Evolutionary conservation across 169 alveolate species (phyloP).

Genomic region (Babesia ovis): DNA sequence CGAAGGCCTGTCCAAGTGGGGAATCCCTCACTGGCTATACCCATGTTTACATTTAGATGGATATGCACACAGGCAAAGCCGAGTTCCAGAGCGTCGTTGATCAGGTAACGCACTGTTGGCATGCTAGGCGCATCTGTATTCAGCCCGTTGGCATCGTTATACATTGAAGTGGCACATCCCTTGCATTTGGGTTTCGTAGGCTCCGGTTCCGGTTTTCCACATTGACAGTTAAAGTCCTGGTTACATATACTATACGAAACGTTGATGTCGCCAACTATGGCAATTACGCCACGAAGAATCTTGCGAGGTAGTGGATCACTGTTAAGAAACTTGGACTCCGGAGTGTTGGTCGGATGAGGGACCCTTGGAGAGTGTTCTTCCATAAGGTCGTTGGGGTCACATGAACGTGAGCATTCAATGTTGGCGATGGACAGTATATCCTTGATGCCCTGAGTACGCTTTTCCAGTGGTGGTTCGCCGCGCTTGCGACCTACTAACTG

Average conservation of each 20-base stretch:
- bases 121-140: constrained; percentile 50
- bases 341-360: background rate
- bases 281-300: constrained; percentile 58
- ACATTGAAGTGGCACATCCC: constrained; percentile 3
- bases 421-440: background rate
- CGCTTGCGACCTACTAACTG: background rate
- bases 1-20: constrained; percentile 55
- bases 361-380: background rate
- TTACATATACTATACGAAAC: constrained; percentile 55
- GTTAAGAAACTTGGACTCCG: background rate
- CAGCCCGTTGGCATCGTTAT: constrained; percentile 26
- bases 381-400: background rate
- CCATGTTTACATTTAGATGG: constrained; percentile 64
- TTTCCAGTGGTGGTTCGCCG: background rate
- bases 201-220: constrained; percentile 3
- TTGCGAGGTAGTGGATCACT: constrained; percentile 31
- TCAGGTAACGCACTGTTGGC: constrained; percentile 30
- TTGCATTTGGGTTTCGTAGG: background rate
- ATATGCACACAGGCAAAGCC: constrained; percentile 64
- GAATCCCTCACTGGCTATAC: constrained; percentile 65
- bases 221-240: constrained; percentile 38
- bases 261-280: constrained; percentile 52
- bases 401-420: background rate
- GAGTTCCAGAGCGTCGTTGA: constrained; percentile 44
- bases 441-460: background rate